Evolutionary conservation across 208 protist genomes (phyloP).

Genomic region (Sergeia podlipaevii): DNA sequence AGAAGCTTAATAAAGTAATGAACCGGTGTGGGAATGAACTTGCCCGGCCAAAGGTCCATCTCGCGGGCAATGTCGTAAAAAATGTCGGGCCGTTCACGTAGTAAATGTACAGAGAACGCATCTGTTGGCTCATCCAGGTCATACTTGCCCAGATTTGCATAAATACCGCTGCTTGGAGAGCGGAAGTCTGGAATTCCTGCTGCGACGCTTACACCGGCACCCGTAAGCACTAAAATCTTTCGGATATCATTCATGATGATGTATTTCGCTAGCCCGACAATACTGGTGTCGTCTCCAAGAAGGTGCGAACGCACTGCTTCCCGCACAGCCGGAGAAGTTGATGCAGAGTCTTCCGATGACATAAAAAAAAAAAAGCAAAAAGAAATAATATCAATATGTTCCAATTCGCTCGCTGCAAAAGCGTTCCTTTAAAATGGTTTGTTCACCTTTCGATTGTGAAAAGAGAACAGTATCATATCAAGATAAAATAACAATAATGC

Average conservation of each 20-base stretch:
- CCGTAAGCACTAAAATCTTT: constrained; percentile 89
- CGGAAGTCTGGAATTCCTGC: constrained; percentile 96
- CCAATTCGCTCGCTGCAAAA: too few species aligned
- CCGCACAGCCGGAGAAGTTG: neutral
- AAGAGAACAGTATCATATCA: too few species aligned
- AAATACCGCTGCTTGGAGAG: constrained; percentile 90
- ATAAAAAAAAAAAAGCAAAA: too few species aligned
- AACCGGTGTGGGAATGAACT: constrained; percentile 76
- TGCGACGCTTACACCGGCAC: constrained; percentile 90
- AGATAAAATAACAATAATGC: neutral
- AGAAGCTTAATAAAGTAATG: constrained; percentile 95
- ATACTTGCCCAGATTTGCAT: constrained; percentile 86
- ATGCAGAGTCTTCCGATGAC: too few species aligned
- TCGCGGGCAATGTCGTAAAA: constrained; percentile 91
- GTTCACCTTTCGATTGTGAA: too few species aligned
- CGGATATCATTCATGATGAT: constrained; percentile 55
- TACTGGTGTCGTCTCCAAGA: constrained; percentile 39
- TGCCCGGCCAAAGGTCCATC: constrained; percentile 83
- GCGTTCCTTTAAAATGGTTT: too few species aligned
- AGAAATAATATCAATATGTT: too few species aligned
- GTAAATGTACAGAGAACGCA: constrained; percentile 89
- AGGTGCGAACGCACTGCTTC: constrained; percentile 23
- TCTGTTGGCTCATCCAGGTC: constrained; percentile 87
- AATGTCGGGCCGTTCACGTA: constrained; percentile 82
- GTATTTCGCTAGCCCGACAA: constrained; percentile 56